Percentiles rank a stretch among this genome's conserved stretches.
These are phyloP conservation scores for Penicillium waksmanii DNA, from an alignment of 495 filamentous ascomycete genomes.

Conservation along the genomic window DNA sequence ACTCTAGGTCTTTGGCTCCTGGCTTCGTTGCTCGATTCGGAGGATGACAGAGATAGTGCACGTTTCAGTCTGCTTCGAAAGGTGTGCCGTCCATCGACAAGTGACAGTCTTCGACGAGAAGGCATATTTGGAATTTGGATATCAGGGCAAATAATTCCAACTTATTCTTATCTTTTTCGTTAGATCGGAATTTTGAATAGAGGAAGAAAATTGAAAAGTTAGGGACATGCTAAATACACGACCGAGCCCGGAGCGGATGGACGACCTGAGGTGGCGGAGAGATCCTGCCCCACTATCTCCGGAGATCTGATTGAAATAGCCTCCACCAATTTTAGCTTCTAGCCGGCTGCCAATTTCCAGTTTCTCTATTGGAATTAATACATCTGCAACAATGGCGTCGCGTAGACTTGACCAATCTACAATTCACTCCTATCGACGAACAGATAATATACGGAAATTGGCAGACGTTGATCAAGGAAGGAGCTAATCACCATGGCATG, in stretches of 20 bases:
- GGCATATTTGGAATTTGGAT: background rate
- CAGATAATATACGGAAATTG: background rate
- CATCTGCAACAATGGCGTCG: too few species aligned
- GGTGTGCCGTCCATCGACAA: background rate
- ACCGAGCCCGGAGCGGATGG: too few species aligned
- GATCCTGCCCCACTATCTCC: too few species aligned
- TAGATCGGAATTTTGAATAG: background rate
- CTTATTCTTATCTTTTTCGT: background rate
- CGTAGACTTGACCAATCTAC: too few species aligned
- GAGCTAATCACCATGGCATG: background rate
- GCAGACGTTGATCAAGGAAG: background rate
- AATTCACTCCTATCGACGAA: background rate
- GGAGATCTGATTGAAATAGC: too few species aligned
- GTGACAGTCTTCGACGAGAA: background rate
- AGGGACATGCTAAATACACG: too few species aligned
- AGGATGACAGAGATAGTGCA: slow-evolving; percentile 6
- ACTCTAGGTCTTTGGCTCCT: background rate
- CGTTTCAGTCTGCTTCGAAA: slow-evolving; percentile 5
- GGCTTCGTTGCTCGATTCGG: slow-evolving; percentile 3
- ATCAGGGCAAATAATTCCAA: too few species aligned
- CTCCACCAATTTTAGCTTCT: too few species aligned
- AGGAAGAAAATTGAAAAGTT: too few species aligned
- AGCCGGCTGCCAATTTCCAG: too few species aligned
- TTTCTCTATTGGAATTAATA: too few species aligned
- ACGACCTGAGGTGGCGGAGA: too few species aligned